A percentile compares a stretch with the other conserved stretches of the same genome.
Conservation (phyloP, 2,329 filamentous ascomycete genomes). For the Colletotrichum cereale region DNA sequence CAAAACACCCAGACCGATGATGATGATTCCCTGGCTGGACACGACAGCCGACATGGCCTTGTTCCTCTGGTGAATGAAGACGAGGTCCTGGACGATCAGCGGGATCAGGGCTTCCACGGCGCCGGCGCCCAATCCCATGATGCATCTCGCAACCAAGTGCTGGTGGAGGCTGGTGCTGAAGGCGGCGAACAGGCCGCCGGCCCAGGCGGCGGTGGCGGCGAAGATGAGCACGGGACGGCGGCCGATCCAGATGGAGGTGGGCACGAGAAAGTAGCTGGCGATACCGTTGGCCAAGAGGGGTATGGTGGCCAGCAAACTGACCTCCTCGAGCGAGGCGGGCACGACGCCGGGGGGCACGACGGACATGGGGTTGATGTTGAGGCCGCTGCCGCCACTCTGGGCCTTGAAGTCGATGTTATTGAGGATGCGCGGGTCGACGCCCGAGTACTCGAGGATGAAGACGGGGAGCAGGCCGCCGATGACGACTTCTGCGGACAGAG, state of each 20-base stretch:
- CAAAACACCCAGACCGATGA: constrained; percentile 46
- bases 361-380: constrained; percentile 45
- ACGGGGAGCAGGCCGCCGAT: constrained; percentile 49
- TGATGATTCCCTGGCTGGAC: constrained; percentile 47
- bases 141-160: constrained; percentile 48
- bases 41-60: constrained; percentile 49
- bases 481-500: constrained; percentile 45
- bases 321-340: constrained; percentile 46
- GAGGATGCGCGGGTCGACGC: constrained; percentile 47
- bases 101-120: constrained; percentile 52
- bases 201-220: constrained; percentile 49
- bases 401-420: constrained; percentile 42
- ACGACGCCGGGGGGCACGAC: constrained; percentile 42
- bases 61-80: constrained; percentile 54
- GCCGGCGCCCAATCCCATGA: constrained; percentile 52
- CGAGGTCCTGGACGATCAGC: constrained; percentile 53
- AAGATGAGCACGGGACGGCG: constrained; percentile 51
- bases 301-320: constrained; percentile 49
- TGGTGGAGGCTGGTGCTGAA: constrained; percentile 46
- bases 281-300: constrained; percentile 52
- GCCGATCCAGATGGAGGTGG: constrained; percentile 52
- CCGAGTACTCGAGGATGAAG: constrained; percentile 51
- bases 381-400: constrained; percentile 42
- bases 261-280: constrained; percentile 51
- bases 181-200: constrained; percentile 52